A percentile compares a stretch with the other conserved stretches of the same genome.
Conservation (phyloP, 768 basidiomycete species). For the Russula dissimulans region DNA sequence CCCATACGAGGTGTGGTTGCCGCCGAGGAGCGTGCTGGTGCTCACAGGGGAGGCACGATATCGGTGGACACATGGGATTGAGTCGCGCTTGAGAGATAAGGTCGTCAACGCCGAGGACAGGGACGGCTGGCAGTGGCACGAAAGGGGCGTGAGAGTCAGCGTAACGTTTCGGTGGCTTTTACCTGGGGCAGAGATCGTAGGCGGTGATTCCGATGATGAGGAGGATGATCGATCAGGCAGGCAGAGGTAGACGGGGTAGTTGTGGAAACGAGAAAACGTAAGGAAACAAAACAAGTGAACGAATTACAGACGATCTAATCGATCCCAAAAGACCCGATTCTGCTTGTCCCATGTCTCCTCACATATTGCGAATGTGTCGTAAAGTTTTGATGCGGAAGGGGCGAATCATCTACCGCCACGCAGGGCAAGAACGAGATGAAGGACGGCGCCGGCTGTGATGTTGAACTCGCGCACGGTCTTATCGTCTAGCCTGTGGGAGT, state of each 20-base stretch:
- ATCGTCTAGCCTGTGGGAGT: conserved; percentile 68
- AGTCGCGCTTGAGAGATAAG: conserved; percentile 47
- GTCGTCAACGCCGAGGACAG: conserved; percentile 32
- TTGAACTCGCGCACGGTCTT: conserved; percentile 82
- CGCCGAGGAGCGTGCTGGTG: conserved; percentile 66
- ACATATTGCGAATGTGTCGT: neutral
- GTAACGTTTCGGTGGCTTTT: conserved; percentile 84
- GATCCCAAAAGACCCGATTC: too few relatives aligned
- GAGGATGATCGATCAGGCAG: neutral
- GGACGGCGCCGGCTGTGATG: conserved; percentile 74
- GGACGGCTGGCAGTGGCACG: conserved; percentile 31
- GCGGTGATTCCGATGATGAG: conserved; percentile 7
- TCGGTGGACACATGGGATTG: conserved; percentile 84
- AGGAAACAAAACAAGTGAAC: too few relatives aligned
- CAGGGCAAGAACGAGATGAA: conserved; percentile 92
- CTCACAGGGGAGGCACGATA: conserved; percentile 78
- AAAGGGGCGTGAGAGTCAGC: conserved; percentile 56
- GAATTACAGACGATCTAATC: too few relatives aligned
- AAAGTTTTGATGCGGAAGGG: neutral
- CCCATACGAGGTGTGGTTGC: conserved; percentile 54
- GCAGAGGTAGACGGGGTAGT: neutral
- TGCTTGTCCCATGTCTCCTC: conserved; percentile 9
- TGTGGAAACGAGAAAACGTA: neutral
- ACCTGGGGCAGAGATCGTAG: conserved; percentile 74
- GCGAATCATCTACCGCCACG: conserved; percentile 66